phyloP scores from a whole-genome alignment of 805 yeast species.

The Zygosaccharomyces bisporus region DNA sequence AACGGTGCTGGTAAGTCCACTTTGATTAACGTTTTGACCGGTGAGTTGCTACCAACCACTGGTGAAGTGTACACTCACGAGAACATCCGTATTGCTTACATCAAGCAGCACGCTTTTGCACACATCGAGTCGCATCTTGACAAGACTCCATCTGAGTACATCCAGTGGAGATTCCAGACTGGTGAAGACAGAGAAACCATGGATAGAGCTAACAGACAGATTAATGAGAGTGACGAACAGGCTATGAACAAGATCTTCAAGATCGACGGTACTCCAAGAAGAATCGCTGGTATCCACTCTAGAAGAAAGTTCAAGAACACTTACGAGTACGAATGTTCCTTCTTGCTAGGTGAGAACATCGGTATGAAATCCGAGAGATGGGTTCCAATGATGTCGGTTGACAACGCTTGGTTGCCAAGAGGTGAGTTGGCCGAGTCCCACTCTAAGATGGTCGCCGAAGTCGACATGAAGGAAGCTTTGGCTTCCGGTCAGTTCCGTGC shows the following conservation, averaged over 20 bases:
- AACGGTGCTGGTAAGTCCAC: slow-evolving; percentile 99
- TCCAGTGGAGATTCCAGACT: slow-evolving; percentile 99
- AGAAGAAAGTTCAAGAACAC: slow-evolving; percentile 99
- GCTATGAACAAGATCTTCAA: slow-evolving; percentile 99
- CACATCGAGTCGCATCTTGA: slow-evolving; percentile 98
- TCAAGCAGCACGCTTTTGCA: slow-evolving; percentile 99
- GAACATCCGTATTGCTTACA: slow-evolving; percentile 99
- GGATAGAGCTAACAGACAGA: slow-evolving; percentile 99
- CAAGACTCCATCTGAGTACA: slow-evolving; percentile 99
- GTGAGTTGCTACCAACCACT: slow-evolving; percentile 95
- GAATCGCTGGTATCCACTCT: slow-evolving; percentile 88
- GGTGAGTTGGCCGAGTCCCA: slow-evolving; percentile 96
- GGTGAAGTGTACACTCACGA: slow-evolving; percentile 99
- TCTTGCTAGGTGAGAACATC: slow-evolving; percentile 95
- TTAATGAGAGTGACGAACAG: slow-evolving; percentile 94
- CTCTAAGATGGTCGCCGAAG: slow-evolving; percentile 99
- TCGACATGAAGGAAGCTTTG: slow-evolving; percentile 99
- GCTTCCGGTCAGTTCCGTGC: slow-evolving; percentile 99
- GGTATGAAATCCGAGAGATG: slow-evolving; percentile 99
- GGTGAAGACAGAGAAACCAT: slow-evolving; percentile 99
- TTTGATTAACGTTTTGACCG: slow-evolving; percentile 96
- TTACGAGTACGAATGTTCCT: slow-evolving; percentile 98
- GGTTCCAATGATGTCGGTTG: slow-evolving; percentile 99
- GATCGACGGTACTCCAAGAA: slow-evolving; percentile 98
- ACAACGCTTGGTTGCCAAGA: slow-evolving; percentile 99